These are phyloP conservation scores for Ophiostoma sp. DNA, from an alignment of 2,329 filamentous ascomycete species.

Conservation along the genomic window DNA sequence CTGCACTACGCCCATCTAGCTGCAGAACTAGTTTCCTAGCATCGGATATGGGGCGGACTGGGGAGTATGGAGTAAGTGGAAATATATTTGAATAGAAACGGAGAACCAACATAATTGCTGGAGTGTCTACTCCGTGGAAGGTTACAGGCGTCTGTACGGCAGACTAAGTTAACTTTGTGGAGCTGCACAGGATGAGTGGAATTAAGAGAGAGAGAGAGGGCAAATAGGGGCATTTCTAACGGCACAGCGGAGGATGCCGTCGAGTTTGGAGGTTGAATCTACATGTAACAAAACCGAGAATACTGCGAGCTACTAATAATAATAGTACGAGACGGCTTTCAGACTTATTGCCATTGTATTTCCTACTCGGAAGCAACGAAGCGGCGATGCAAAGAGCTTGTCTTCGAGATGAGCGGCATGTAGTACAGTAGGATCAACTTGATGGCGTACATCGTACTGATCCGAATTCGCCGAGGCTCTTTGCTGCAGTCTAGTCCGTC, in stretches of 20 bases:
- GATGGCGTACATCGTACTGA: background rate
- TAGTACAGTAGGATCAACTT: background rate
- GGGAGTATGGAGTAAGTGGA: background rate
- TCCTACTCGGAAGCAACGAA: conserved; percentile 3
- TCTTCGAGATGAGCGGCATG: background rate
- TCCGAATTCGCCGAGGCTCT: background rate
- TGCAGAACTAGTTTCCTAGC: background rate
- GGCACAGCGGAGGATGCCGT: background rate
- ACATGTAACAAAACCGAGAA: background rate
- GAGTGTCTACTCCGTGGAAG: background rate
- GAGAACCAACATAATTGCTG: background rate
- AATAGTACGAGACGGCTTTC: background rate
- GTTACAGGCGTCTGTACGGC: background rate
- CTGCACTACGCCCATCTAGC: background rate
- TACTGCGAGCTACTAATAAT: background rate
- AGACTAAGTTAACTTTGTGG: background rate
- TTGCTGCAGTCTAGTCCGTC: background rate
- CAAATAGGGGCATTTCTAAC: background rate
- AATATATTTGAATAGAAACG: background rate
- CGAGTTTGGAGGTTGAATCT: background rate
- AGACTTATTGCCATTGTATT: background rate
- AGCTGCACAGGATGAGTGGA: background rate
- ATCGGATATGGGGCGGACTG: background rate
- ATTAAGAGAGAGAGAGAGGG: background rate
- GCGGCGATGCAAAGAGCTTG: background rate